Evolutionary conservation across 179 eudicot genomes (phyloP).

Genomic region (Sideroxylon spinosum): DNA sequence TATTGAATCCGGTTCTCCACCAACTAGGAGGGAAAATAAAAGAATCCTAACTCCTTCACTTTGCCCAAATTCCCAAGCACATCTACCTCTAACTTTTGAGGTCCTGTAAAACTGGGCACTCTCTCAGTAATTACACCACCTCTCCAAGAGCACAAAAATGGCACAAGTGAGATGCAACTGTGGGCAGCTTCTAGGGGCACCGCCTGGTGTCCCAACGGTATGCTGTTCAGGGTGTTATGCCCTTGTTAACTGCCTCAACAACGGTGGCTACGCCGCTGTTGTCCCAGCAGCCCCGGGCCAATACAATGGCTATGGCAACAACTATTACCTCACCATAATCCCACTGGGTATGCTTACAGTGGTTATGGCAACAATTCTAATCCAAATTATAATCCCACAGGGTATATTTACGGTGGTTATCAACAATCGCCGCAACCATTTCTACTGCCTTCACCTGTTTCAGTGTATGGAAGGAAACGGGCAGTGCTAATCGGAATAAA

Average conservation of each 20-base stretch:
- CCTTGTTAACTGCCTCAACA: background rate
- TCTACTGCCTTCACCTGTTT: background rate
- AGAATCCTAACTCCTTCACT: no score
- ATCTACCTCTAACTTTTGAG: background rate
- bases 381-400: background rate
- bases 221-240: background rate
- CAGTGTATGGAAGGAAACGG: background rate
- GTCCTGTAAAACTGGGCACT: background rate
- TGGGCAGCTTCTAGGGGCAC: background rate
- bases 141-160: background rate
- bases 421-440: background rate
- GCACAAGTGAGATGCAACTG: background rate
- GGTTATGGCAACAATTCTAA: background rate
- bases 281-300: background rate
- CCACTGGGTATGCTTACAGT: background rate
- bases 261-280: background rate
- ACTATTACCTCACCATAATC: background rate
- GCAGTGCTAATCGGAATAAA: background rate
- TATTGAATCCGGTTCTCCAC: constrained; percentile 5
- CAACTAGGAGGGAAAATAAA: background rate
- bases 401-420: background rate
- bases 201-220: background rate
- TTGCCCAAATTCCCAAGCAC: background rate
- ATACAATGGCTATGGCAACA: background rate
- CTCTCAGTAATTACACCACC: background rate